Percentiles rank a stretch among this genome's conserved stretches.
phyloP scores from a whole-genome alignment of 106 monocot species.

The Allium fistulosum region DNA sequence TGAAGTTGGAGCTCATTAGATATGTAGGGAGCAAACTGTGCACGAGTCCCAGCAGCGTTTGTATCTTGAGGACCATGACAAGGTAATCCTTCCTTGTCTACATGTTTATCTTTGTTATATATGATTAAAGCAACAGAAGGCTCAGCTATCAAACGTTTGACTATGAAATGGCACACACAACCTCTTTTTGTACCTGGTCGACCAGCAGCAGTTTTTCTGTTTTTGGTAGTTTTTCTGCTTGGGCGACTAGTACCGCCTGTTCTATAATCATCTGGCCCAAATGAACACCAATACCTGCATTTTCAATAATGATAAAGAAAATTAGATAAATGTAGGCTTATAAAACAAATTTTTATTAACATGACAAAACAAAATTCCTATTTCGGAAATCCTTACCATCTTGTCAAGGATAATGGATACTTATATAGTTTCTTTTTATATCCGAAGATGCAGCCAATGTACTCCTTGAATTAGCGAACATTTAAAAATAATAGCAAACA shows the following conservation, averaged over 20 bases:
- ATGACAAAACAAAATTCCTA: too few relatives aligned
- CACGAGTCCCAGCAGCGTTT: constrained; percentile 74
- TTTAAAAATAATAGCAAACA: too few relatives aligned
- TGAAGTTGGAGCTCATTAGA: constrained; percentile 89
- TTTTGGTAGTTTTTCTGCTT: constrained; percentile 51
- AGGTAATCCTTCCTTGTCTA: constrained; percentile 83
- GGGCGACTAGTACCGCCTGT: constrained; percentile 83
- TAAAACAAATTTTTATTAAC: too few relatives aligned
- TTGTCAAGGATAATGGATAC: too few relatives aligned
- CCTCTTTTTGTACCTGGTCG: constrained; percentile 94
- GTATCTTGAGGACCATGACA: constrained; percentile 86
- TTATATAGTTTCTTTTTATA: too few relatives aligned
- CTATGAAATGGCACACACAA: constrained; percentile 96
- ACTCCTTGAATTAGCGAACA: too few relatives aligned
- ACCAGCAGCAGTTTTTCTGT: constrained; percentile 85
- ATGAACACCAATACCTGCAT: constrained; percentile 95
- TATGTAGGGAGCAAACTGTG: constrained; percentile 91
- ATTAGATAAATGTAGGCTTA: too few relatives aligned
- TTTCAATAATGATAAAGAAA: background rate
- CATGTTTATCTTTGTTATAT: constrained; percentile 91
- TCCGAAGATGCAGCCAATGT: too few relatives aligned
- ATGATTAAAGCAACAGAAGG: constrained; percentile 90
- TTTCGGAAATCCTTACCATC: too few relatives aligned
- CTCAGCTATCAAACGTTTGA: constrained; percentile 87
- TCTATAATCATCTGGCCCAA: constrained; percentile 96